phyloP scores from a whole-genome alignment of 139 green algal species.

The Pseudopediastrum boryanum region DNA sequence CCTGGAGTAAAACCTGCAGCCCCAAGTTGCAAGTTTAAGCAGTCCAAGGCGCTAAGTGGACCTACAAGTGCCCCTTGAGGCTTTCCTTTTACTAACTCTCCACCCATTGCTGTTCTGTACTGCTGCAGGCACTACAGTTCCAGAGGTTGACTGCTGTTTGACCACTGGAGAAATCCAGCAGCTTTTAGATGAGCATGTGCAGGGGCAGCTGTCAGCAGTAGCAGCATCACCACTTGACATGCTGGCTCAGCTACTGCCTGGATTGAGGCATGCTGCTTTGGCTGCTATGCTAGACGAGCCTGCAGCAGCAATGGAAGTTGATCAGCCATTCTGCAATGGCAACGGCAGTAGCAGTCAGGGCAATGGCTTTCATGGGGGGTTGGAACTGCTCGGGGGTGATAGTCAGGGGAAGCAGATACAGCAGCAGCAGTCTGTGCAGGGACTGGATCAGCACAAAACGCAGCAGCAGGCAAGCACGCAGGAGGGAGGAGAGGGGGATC shows the following conservation, averaged over 20 bases:
- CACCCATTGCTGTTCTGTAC: too few relatives aligned
- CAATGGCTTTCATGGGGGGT: too few relatives aligned
- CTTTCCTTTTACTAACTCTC: too few relatives aligned
- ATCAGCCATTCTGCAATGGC: too few relatives aligned
- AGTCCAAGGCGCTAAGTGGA: too few relatives aligned
- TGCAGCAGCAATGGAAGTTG: constrained; percentile 23
- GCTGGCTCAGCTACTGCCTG: constrained; percentile 24
- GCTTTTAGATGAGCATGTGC: constrained; percentile 67
- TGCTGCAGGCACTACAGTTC: constrained; percentile 44
- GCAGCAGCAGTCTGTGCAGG: constrained; percentile 31
- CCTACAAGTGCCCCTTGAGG: too few relatives aligned
- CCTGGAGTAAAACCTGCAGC: too few relatives aligned
- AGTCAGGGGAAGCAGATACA: constrained; percentile 4
- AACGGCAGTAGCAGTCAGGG: too few relatives aligned
- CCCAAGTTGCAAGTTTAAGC: too few relatives aligned
- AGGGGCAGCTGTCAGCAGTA: neutral
- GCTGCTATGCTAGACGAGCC: neutral
- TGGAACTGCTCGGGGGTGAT: too few relatives aligned
- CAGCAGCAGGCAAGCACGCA: constrained; percentile 35
- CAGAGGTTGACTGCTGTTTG: constrained; percentile 92
- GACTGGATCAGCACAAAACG: too few relatives aligned
- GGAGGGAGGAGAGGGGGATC: too few relatives aligned
- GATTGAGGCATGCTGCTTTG: neutral
- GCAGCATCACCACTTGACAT: neutral
- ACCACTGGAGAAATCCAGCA: constrained; percentile 86